A percentile compares a stretch with the other conserved stretches of the same genome.
Conservation (phyloP, 441 rosid species). For the Gossypium davidsonii region DNA sequence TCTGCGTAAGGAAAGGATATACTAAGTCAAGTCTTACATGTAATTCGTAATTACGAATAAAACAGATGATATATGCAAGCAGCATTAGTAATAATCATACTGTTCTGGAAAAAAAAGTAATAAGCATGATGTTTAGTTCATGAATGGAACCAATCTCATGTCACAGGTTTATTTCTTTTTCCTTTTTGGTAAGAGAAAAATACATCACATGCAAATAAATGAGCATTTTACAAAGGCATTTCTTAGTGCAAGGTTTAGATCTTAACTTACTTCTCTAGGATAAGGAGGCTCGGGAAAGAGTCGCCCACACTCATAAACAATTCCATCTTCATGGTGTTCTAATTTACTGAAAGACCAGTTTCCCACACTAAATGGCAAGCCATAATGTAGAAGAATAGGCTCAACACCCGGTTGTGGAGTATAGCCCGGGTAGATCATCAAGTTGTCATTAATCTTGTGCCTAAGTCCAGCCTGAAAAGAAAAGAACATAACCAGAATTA, state of each 20-base stretch:
- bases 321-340: conserved; percentile 82
- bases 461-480: conserved; percentile 72
- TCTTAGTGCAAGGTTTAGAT: neutral
- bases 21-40: conserved; percentile 9
- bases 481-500: conserved; percentile 13
- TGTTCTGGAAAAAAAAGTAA: neutral
- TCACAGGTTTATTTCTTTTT: neutral
- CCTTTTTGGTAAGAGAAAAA: neutral
- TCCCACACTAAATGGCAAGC: conserved; percentile 76
- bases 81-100: neutral
- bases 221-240: neutral
- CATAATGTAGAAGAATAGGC: conserved; percentile 92
- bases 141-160: neutral
- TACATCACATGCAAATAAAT: neutral
- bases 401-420: conserved; percentile 71
- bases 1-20: conserved; percentile 37
- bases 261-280: conserved; percentile 74
- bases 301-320: conserved; percentile 76
- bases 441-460: conserved; percentile 79
- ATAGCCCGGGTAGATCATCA: conserved; percentile 98
- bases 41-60: neutral
- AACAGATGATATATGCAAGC: neutral
- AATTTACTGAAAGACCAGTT: conserved; percentile 96
- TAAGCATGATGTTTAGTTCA: neutral
- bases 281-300: conserved; percentile 98